These are phyloP conservation scores for Clonostachys chloroleuca DNA, from an alignment of 2,329 filamentous ascomycete genomes.

Conservation along the genomic window DNA sequence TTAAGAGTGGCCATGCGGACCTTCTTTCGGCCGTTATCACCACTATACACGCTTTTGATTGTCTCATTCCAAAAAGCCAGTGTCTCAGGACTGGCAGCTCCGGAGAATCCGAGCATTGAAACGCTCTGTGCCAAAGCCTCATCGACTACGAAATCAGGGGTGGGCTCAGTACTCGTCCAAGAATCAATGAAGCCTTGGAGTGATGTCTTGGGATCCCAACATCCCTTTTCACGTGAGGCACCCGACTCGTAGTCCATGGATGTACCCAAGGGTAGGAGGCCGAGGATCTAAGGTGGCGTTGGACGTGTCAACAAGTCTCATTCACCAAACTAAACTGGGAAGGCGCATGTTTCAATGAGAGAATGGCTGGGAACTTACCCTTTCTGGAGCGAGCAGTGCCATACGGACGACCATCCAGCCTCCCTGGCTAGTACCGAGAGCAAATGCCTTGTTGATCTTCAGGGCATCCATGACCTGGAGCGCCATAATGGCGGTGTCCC, in stretches of 20 bases:
- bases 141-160: slow-evolving; percentile 41
- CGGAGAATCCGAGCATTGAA: slow-evolving; percentile 37
- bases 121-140: slow-evolving; percentile 40
- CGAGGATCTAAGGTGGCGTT: slow-evolving; percentile 30
- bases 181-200: slow-evolving; percentile 33
- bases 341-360: not conserved
- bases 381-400: slow-evolving; percentile 43
- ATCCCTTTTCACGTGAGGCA: slow-evolving; percentile 36
- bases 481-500: slow-evolving; percentile 49
- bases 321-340: not conserved
- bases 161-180: slow-evolving; percentile 30
- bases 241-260: slow-evolving; percentile 49
- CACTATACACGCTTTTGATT: slow-evolving; percentile 38
- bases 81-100: slow-evolving; percentile 25
- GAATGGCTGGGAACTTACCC: slow-evolving; percentile 21
- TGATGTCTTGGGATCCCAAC: slow-evolving; percentile 41
- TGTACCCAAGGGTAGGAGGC: slow-evolving; percentile 41
- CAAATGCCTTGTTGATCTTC: slow-evolving; percentile 39
- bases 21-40: slow-evolving; percentile 44
- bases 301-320: not conserved
- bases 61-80: slow-evolving; percentile 39
- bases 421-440: slow-evolving; percentile 46
- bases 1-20: slow-evolving; percentile 37
- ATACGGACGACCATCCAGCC: slow-evolving; percentile 46
- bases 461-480: slow-evolving; percentile 51